Evolutionary conservation across 345 rosid genomes (phyloP).

Genomic region (Stellera chamaejasme): DNA sequence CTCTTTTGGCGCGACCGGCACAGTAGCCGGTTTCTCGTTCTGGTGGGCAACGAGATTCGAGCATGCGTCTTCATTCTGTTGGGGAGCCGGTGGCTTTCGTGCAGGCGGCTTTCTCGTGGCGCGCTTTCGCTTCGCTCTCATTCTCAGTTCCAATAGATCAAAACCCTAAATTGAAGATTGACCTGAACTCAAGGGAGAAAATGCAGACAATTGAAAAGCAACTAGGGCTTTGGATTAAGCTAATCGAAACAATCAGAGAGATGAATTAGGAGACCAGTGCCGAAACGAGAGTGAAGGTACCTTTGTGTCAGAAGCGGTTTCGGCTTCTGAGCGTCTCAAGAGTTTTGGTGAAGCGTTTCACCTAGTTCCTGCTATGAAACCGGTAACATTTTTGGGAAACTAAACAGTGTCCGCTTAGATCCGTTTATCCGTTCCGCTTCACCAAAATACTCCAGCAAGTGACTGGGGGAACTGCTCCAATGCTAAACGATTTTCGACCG

Average conservation of each 20-base stretch:
- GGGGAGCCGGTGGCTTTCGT: background rate
- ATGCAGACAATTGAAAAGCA: too few species aligned
- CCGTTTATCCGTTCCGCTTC: too few species aligned
- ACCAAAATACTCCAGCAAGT: too few species aligned
- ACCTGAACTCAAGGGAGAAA: background rate
- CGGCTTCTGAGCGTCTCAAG: too few species aligned
- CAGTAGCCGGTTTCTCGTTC: slow-evolving; percentile 7
- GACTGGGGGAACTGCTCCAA: too few species aligned
- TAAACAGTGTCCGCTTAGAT: too few species aligned
- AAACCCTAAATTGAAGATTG: background rate
- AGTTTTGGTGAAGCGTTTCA: too few species aligned
- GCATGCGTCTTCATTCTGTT: slow-evolving; percentile 16
- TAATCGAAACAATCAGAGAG: background rate
- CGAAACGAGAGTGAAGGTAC: background rate
- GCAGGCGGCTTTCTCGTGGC: slow-evolving; percentile 7
- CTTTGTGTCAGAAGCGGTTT: background rate
- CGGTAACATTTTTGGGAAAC: too few species aligned
- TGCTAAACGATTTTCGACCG: too few species aligned
- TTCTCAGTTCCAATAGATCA: slow-evolving; percentile 1
- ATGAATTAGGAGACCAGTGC: background rate
- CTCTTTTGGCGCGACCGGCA: slow-evolving; percentile 4
- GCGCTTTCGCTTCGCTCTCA: slow-evolving; percentile 18
- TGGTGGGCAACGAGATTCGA: slow-evolving; percentile 17
- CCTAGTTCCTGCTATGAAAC: too few species aligned
- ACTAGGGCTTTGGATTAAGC: background rate